Evolutionary conservation across 2,329 filamentous ascomycete genomes (phyloP), one percentile per base, ranked within the genome.

Genomic region (Sporothrix pseudoabietina): DNA sequence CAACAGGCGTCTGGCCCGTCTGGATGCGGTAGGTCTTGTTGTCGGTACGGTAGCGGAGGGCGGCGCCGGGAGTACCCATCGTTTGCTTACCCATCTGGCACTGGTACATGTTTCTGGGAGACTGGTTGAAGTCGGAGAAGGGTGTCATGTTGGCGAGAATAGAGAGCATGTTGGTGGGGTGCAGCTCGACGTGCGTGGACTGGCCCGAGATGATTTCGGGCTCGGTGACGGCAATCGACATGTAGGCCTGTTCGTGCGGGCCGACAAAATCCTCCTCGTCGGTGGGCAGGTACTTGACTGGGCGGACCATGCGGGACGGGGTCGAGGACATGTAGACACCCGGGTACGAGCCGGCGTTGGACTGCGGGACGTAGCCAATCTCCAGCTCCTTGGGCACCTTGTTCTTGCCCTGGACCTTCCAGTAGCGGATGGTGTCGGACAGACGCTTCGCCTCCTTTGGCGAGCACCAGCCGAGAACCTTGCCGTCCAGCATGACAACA

Each of bases 1-100:
- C 95, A 69, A 99, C 90, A 4, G 96, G 96, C 0, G 95, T 98
- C 82, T 99, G 96, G 63, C 96, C 96, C 19, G 94, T 98, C 82
- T 98, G 96, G 61, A 99, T 84, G 76, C 92, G 90, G 83, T 99
- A 99, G 78, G 93, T 89, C 84, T 99, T 99, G 88, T 99, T 98
- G 84, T 99, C 96, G 68, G 94, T 97, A 80, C 96, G 90, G 83
- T 97, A 92, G 73, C 90, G 88, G 76, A 95, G 85, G 2, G 95
- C 92, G 8, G 94, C 92, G 73, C 92, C 94, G 3, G 95, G 94
- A 32, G 96, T 98, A 82, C 96, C 96, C 96, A 99, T 99, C 0
- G 95, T 94, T 84, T 99, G 96, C 82, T 99, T 99, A 84, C 94
- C 94, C 96, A 98, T 98, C 86, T 98, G 96, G 84, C 94, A 98